Evolutionary conservation across 129 eudicot species (phyloP).

Genomic region (Helianthus tuberosus): DNA sequence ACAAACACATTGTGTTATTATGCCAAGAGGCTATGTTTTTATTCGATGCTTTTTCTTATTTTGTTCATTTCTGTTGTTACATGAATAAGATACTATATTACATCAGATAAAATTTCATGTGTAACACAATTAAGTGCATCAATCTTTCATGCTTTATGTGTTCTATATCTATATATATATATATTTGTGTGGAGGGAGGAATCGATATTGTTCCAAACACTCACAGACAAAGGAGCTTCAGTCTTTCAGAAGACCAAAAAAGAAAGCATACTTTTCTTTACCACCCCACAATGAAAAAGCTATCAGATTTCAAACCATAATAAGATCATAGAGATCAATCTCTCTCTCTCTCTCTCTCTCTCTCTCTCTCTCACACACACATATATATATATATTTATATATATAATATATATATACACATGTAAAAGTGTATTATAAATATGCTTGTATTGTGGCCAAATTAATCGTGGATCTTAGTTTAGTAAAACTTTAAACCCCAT

Average conservation of each 20-base stretch:
- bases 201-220: slow-evolving; percentile 31
- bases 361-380: background rate
- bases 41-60: too few species aligned
- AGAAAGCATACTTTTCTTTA: slow-evolving; percentile 29
- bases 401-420: slow-evolving; percentile 1
- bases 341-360: background rate
- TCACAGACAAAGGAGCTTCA: slow-evolving; percentile 26
- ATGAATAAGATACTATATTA: background rate
- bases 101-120: too few species aligned
- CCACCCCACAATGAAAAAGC: slow-evolving; percentile 14
- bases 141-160: too few species aligned
- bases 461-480: slow-evolving; percentile 17
- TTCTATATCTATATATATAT: background rate
- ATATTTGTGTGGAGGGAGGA: slow-evolving; percentile 22
- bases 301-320: slow-evolving; percentile 21
- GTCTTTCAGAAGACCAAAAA: slow-evolving; percentile 15
- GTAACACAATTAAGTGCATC: too few species aligned
- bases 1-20: too few species aligned
- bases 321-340: background rate
- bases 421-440: slow-evolving; percentile 3
- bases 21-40: too few species aligned
- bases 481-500: slow-evolving; percentile 25
- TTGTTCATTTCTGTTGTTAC: background rate
- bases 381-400: too few species aligned
- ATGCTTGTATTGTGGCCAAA: slow-evolving; percentile 9